Conservation (phyloP, 164 flowering plant genomes). For the Buxus sempervirens region DNA sequence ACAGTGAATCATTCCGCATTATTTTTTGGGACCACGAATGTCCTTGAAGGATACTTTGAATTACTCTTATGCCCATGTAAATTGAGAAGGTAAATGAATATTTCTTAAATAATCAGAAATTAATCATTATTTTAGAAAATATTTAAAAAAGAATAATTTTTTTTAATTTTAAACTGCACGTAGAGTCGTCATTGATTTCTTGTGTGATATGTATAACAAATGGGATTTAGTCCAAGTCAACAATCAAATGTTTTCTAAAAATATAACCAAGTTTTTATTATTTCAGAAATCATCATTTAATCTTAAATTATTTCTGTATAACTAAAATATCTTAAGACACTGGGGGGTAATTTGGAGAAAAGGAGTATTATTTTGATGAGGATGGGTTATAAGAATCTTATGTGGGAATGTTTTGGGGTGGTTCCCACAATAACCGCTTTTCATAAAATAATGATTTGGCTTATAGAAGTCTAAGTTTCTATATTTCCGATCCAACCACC, state of each 20-base stretch:
- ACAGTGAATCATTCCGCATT: slow-evolving; percentile 18
- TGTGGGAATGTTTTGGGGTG: slow-evolving; percentile 3
- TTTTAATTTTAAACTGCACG: no score
- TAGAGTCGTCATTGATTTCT: no score
- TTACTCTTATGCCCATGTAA: not conserved
- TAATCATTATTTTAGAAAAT: no score
- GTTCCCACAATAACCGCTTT: slow-evolving; percentile 21
- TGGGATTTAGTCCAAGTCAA: no score
- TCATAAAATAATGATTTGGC: slow-evolving; percentile 3
- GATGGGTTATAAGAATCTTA: slow-evolving; percentile 34
- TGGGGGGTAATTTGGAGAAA: slow-evolving; percentile 16
- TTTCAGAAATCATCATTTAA: no score
- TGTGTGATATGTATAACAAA: no score
- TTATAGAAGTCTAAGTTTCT: not conserved
- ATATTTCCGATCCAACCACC: slow-evolving; percentile 32
- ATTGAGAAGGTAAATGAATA: no score
- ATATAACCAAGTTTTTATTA: no score
- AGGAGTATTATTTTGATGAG: not conserved
- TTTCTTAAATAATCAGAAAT: no score
- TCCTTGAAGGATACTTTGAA: not conserved
- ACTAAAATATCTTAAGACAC: not conserved
- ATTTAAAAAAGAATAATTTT: no score
- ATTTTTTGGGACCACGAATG: slow-evolving; percentile 29
- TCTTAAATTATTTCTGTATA: no score
- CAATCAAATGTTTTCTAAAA: no score